These are phyloP conservation scores for Aspergillus panamensis DNA, from an alignment of 495 filamentous ascomycete species.

Conservation along the genomic window DNA sequence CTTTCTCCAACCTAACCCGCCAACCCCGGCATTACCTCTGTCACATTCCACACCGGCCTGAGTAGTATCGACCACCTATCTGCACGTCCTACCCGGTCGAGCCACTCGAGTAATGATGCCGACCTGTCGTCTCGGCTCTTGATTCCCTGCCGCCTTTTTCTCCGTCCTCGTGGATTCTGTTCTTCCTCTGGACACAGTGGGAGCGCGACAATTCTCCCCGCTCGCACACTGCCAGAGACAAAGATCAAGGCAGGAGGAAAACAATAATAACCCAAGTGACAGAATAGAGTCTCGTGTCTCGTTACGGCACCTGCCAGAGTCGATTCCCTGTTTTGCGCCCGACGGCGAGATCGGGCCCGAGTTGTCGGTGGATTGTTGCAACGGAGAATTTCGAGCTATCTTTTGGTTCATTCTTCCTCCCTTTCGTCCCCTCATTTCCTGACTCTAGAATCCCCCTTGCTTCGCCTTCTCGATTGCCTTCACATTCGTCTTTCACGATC, in stretches of 20 bases:
- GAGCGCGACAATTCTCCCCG: background rate
- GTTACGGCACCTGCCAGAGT: conserved; percentile 2
- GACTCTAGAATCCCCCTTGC: conserved; percentile 13
- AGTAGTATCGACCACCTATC: background rate
- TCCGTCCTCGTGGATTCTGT: conserved; percentile 22
- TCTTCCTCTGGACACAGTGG: conserved; percentile 14
- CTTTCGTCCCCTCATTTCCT: conserved; percentile 13
- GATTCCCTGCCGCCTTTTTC: conserved; percentile 21
- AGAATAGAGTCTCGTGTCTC: conserved; percentile 3
- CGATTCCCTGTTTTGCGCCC: conserved; percentile 17
- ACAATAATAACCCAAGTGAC: background rate
- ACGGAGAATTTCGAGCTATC: conserved; percentile 21
- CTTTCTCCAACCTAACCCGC: background rate
- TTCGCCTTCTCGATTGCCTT: conserved; percentile 3
- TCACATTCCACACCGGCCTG: background rate
- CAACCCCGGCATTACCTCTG: conserved; percentile 1
- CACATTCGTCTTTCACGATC: conserved; percentile 12
- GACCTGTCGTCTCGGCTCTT: conserved; percentile 30
- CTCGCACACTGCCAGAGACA: background rate
- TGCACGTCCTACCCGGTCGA: background rate
- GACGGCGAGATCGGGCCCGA: conserved; percentile 21
- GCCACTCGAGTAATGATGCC: conserved; percentile 35
- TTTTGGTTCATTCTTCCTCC: conserved; percentile 17
- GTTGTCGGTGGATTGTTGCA: conserved; percentile 21
- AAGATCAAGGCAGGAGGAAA: background rate